Percentiles rank a stretch among this genome's conserved stretches.
phyloP scores from a whole-genome alignment of 345 rosid species.

The Tarenaya hassleriana region DNA sequence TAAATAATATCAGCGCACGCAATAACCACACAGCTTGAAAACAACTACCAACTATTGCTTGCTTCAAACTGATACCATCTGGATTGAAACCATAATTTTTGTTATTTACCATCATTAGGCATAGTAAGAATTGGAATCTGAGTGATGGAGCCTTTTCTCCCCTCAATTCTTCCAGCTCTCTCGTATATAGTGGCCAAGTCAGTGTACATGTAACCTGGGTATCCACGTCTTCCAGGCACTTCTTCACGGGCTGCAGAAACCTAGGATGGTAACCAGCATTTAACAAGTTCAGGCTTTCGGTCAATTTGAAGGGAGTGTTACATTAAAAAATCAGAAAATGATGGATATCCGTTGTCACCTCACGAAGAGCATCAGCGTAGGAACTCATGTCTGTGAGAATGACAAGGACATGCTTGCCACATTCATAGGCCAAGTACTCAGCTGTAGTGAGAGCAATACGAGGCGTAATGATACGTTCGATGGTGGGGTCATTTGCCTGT shows the following conservation, averaged over 20 bases:
- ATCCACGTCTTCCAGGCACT: constrained; percentile 96
- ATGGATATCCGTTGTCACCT: constrained; percentile 39
- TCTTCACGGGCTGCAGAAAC: constrained; percentile 96
- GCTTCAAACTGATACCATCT: constrained; percentile 1
- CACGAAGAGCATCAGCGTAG: constrained; percentile 96
- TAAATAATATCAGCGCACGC: too few relatives aligned
- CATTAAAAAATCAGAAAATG: constrained; percentile 15
- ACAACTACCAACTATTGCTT: constrained; percentile 1
- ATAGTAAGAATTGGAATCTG: constrained; percentile 90
- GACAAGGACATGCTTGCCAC: constrained; percentile 94
- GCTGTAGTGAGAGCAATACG: constrained; percentile 94
- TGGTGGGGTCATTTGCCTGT: constrained; percentile 97
- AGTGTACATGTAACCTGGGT: constrained; percentile 96
- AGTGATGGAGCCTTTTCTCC: constrained; percentile 85
- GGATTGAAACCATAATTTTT: too few relatives aligned
- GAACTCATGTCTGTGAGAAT: constrained; percentile 96
- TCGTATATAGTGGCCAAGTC: constrained; percentile 92
- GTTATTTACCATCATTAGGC: constrained; percentile 82
- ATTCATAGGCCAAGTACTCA: constrained; percentile 90
- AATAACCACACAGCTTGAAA: too few relatives aligned
- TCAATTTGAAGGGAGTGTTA: constrained; percentile 7
- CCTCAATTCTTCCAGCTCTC: constrained; percentile 91
- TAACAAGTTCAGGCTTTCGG: constrained; percentile 3
- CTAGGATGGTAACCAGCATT: constrained; percentile 27
- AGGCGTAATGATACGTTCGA: constrained; percentile 89